phyloP scores from a whole-genome alignment of 2,329 filamentous ascomycete species.

The Cadophora luteo-olivacea region DNA sequence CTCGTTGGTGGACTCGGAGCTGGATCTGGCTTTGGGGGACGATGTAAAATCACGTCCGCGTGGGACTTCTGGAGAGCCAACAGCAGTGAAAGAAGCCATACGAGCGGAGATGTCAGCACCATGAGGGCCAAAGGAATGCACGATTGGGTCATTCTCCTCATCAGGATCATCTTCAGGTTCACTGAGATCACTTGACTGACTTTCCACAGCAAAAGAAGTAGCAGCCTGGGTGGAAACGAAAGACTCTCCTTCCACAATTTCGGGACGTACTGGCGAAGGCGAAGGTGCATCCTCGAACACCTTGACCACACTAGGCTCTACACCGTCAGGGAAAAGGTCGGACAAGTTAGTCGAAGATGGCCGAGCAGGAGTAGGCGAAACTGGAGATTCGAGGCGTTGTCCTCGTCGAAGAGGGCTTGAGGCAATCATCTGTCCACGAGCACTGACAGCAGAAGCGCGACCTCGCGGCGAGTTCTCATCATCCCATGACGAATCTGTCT shows the following conservation, averaged over 20 bases:
- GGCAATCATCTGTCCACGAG: conserved; percentile 54
- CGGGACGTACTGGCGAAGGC: conserved; percentile 56
- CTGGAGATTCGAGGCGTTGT: conserved; percentile 72
- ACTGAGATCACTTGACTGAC: conserved; percentile 60
- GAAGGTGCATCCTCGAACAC: conserved; percentile 75
- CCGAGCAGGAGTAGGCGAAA: conserved; percentile 68
- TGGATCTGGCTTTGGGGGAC: conserved; percentile 35
- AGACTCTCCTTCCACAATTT: conserved; percentile 32
- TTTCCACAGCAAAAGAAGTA: conserved; percentile 38
- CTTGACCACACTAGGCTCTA: conserved; percentile 58
- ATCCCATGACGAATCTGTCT: conserved; percentile 72
- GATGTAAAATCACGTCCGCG: conserved; percentile 38
- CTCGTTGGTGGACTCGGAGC: conserved; percentile 45
- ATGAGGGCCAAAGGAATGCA: conserved; percentile 91
- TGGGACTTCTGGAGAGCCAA: conserved; percentile 62
- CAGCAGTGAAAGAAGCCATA: conserved; percentile 77
- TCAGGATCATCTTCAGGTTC: conserved; percentile 72
- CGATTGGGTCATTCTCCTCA: conserved; percentile 92
- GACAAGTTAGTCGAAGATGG: conserved; percentile 34
- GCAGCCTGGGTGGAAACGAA: conserved; percentile 39
- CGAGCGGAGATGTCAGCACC: conserved; percentile 84
- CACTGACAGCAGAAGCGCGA: conserved; percentile 50
- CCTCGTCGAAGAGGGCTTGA: conserved; percentile 64
- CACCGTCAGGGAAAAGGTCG: conserved; percentile 49
- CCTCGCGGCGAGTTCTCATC: conserved; percentile 56